These are phyloP conservation scores for Paraphoma sp. DNA, from an alignment of 2,329 filamentous ascomycete species.

Conservation along the genomic window DNA sequence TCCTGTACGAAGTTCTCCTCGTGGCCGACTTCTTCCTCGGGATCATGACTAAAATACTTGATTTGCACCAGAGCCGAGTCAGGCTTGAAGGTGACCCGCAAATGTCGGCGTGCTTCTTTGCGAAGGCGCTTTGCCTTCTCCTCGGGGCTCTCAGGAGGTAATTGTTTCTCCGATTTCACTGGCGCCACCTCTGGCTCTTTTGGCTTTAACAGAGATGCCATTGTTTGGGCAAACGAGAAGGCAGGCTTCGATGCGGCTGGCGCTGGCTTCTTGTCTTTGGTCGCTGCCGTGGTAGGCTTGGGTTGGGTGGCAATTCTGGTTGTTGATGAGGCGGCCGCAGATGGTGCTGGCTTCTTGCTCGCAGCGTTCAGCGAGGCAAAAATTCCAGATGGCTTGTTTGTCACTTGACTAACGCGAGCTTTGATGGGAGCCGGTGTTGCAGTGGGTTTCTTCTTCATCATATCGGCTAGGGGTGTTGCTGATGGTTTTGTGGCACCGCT, in stretches of 20 bases:
- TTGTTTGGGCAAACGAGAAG: conserved; percentile 50
- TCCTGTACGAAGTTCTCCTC: conserved; percentile 73
- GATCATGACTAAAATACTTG: conserved; percentile 74
- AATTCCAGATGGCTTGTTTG: conserved; percentile 54
- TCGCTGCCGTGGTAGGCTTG: conserved; percentile 30
- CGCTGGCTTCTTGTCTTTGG: conserved; percentile 39
- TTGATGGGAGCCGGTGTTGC: conserved; percentile 35
- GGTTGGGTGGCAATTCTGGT: conserved; percentile 29
- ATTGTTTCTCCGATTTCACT: conserved; percentile 60
- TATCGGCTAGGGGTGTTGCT: conserved; percentile 9
- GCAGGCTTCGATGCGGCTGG: conserved; percentile 35
- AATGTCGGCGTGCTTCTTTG: conserved; percentile 73
- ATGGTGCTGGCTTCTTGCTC: conserved; percentile 49
- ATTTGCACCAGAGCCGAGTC: conserved; percentile 71
- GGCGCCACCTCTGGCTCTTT: conserved; percentile 58
- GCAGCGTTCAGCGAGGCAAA: conserved; percentile 56
- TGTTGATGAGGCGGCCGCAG: conserved; percentile 26
- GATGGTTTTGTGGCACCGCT: conserved; percentile 11
- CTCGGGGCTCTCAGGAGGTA: conserved; percentile 68
- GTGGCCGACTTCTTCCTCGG: conserved; percentile 72
- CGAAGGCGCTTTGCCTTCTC: conserved; percentile 71
- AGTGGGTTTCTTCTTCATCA: conserved; percentile 33
- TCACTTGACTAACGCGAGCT: conserved; percentile 43
- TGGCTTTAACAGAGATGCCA: conserved; percentile 57
- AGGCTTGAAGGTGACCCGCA: conserved; percentile 74